These are phyloP conservation scores for Groenewaldozyma auringiensis DNA, from an alignment of 1,139 yeast species.

Conservation along the genomic window DNA sequence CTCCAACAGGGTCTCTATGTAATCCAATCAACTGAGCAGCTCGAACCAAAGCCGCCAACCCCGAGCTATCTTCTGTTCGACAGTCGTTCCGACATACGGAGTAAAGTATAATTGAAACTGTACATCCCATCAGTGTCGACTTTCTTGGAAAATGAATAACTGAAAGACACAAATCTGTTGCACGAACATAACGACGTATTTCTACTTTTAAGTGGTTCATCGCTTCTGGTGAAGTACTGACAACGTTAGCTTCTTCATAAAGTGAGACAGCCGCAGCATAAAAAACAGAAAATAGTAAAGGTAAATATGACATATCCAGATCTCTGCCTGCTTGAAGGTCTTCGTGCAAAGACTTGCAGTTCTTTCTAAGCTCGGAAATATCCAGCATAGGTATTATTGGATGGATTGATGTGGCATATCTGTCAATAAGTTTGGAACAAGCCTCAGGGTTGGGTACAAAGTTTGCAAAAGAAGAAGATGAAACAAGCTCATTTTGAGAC, in stretches of 20 bases:
- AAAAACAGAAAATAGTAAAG: constrained; percentile 7
- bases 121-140: constrained; percentile 6
- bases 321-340: neutral
- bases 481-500: too few relatives aligned
- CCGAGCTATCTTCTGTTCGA: constrained; percentile 8
- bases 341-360: neutral
- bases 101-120: constrained; percentile 6
- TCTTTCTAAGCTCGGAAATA: constrained; percentile 1
- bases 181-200: constrained; percentile 7
- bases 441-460: neutral
- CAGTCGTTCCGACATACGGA: constrained; percentile 11
- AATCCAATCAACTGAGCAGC: constrained; percentile 9
- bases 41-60: constrained; percentile 8
- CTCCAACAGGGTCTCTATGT: constrained; percentile 5
- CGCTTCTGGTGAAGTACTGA: neutral
- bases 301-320: constrained; percentile 4
- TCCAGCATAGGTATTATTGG: constrained; percentile 10
- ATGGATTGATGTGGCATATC: constrained; percentile 9
- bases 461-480: too few relatives aligned
- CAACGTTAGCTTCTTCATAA: constrained; percentile 8
- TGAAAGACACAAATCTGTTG: constrained; percentile 7
- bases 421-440: constrained; percentile 5
- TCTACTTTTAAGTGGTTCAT: constrained; percentile 2
- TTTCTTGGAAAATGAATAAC: constrained; percentile 8
- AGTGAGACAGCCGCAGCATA: constrained; percentile 8